Evolutionary conservation across 495 filamentous ascomycete species (phyloP), one percentile per base, ranked within the genome.

Genomic region (Trichodelitschia bisporula): DNA sequence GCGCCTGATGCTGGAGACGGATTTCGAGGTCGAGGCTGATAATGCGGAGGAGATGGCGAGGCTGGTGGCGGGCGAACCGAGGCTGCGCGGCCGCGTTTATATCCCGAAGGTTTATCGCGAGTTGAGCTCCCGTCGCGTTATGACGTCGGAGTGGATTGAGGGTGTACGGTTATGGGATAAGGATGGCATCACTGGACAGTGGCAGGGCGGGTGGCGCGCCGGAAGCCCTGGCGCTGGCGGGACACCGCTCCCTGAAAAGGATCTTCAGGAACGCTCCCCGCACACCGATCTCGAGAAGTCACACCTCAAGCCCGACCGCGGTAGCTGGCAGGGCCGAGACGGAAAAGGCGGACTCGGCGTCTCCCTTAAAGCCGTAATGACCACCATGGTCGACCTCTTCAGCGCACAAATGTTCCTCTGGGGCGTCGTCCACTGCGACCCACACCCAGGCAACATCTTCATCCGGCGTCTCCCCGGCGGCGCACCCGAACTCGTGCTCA

Each of bases 71-170:
- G 61, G 64, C 13, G 86, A 97, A 42, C 62, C 77, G 13, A 62
- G 74, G 13, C 57, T 95, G 10, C 60, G 66, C 19, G 72, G 65
- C 20, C 58, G 77, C 2, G 80, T 95, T 3, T 89, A 93, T 43
- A 73, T 97, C 28, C 84, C 84, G 0, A 62, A 70, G 20, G 72
- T 90, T 13, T 80, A 78, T 47, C 61, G 66, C 8, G 77, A 86
- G 28, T 60, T 92, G 16, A 80, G 68, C 40, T 82, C 77, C 5
- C 72, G 59, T 39, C 65, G 86, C 14, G 71, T 97, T 13, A 72
- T 97, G 58, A 90, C 86, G 2, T 78, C 86, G 1, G 84, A 97
- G 45, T 97, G 86, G 86, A 79, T 97, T 30, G 86, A 97, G 48
- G 84, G 84, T 12, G 65, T 91, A 2, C 62, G 80, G 13, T 57